Evolutionary conservation across 2,329 filamentous ascomycete species (phyloP).

Genomic region (Lachnellula occidentalis): DNA sequence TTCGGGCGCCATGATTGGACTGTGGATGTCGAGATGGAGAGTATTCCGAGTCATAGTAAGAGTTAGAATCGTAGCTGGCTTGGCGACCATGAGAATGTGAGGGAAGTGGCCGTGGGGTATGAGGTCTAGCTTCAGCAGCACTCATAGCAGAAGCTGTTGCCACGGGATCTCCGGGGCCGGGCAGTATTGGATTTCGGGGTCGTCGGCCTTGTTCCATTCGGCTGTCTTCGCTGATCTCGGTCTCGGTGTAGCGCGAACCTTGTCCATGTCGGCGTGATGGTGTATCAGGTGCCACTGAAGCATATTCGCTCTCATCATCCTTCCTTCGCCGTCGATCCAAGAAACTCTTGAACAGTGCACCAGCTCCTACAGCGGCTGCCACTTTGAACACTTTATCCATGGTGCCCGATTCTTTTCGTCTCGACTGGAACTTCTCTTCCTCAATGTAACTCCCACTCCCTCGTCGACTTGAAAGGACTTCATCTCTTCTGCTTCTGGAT

Average conservation of each 20-base stretch:
- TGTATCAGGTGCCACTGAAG: slow-evolving; percentile 57
- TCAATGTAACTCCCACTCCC: slow-evolving; percentile 46
- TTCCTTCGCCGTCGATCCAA: slow-evolving; percentile 47
- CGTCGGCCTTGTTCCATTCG: slow-evolving; percentile 28
- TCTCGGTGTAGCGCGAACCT: slow-evolving; percentile 26
- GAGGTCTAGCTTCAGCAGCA: slow-evolving; percentile 38
- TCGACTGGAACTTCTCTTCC: slow-evolving; percentile 55
- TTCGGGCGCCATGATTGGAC: slow-evolving; percentile 35
- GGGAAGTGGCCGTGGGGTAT: slow-evolving; percentile 34
- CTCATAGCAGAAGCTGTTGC: slow-evolving; percentile 43
- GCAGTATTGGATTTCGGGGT: slow-evolving; percentile 38
- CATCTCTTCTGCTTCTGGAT: slow-evolving; percentile 14
- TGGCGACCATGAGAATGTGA: slow-evolving; percentile 43
- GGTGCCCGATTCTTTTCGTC: slow-evolving; percentile 43
- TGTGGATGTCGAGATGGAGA: slow-evolving; percentile 56
- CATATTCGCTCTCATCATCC: slow-evolving; percentile 54
- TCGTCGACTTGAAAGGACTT: slow-evolving; percentile 26
- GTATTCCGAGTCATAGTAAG: slow-evolving; percentile 52
- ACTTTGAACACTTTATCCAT: slow-evolving; percentile 55
- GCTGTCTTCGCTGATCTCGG: slow-evolving; percentile 43
- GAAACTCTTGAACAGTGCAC: slow-evolving; percentile 54
- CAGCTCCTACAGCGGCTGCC: slow-evolving; percentile 57
- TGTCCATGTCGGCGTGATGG: slow-evolving; percentile 44
- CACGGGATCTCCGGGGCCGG: slow-evolving; percentile 41
- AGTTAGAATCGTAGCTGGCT: slow-evolving; percentile 48